These are phyloP conservation scores for Coleophoma crateriformis DNA, from an alignment of 2,329 filamentous ascomycete genomes.

Conservation along the genomic window DNA sequence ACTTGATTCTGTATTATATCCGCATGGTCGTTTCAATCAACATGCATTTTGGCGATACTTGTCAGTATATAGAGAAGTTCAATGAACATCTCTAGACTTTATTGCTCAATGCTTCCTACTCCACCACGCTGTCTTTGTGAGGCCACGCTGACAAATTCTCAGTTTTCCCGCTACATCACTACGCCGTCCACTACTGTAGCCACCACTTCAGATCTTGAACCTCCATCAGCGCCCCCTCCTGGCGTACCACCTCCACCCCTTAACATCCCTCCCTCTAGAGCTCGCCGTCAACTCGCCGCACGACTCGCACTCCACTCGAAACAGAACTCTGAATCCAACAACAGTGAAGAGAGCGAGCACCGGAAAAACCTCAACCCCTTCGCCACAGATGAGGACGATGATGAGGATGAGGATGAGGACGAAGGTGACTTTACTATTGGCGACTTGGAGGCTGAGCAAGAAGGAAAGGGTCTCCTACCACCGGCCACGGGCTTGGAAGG, in stretches of 20 bases:
- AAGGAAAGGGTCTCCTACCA: slow-evolving; percentile 15
- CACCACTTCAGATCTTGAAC: slow-evolving; percentile 35
- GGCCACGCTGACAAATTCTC: neutral
- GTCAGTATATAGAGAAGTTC: slow-evolving; percentile 16
- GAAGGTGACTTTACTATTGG: slow-evolving; percentile 22
- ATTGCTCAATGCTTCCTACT: slow-evolving; percentile 12
- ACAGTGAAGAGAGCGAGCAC: slow-evolving; percentile 13
- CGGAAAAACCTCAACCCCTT: slow-evolving; percentile 24
- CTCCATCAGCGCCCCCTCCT: slow-evolving; percentile 54
- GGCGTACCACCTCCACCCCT: slow-evolving; percentile 64
- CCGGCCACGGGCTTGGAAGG: slow-evolving; percentile 6
- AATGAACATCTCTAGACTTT: slow-evolving; percentile 13
- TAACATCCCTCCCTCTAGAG: slow-evolving; percentile 81
- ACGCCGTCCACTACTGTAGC: slow-evolving; percentile 25
- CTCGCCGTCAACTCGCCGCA: slow-evolving; percentile 84
- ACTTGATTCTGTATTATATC: slow-evolving; percentile 7
- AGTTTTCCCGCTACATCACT: slow-evolving; percentile 29
- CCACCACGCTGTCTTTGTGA: slow-evolving; percentile 4
- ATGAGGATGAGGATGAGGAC: slow-evolving; percentile 17
- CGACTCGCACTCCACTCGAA: slow-evolving; percentile 73
- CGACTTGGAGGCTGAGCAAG: slow-evolving; percentile 21
- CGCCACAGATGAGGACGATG: slow-evolving; percentile 24
- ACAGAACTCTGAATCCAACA: slow-evolving; percentile 30
- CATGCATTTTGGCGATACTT: slow-evolving; percentile 10
- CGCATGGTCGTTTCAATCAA: slow-evolving; percentile 3